Evolutionary conservation across 805 yeast species (phyloP), one percentile per base, ranked within the genome.

Genomic region (Candida sakaeoensis): DNA sequence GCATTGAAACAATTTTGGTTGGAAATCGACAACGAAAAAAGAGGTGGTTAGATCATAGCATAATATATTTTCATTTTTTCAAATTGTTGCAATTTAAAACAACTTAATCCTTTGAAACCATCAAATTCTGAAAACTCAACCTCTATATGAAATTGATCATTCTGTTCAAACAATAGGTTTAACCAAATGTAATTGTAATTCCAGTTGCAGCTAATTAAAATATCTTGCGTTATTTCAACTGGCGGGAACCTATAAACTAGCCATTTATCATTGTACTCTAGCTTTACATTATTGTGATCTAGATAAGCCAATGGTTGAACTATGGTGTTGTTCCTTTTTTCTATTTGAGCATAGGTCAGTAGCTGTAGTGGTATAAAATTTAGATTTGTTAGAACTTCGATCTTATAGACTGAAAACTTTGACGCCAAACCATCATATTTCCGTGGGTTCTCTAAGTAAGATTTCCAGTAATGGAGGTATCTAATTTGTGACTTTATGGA

Each of bases 401-500:
- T 26, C 26, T 36, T 36, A 13, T 26, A 36, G 9, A 36, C 19
- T n/a, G 13, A 16, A 27, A 27, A 26, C 18, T 26, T 10, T 4
- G 6, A 15, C 18, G 19, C 13, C 33, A 25, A 26, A 10, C 3
- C 18, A 18, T 26, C 33, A 15, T 17, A 19, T 2, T 19, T 13
- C 8, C 3, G 4, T 27, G 14, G 16, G 3, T 28, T 9, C 3
- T 30, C 13, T 23, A 55, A 36, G 29, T 38, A 48, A 14, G 15
- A 19, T 24, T 46, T 41, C 66, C 76, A 79, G 54, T 91, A 91
- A 4, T 60, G 50, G 23, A 89, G 61, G 52, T 80, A 87, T 33
- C 91, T 56, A 18, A 70, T 55, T 58, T 91, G 97, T 4, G 90
- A 80, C 13, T 51, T 44, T 23, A 87, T 85, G 0, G 87, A 75